A percentile compares a stretch with the other conserved stretches of the same genome.
Conservation (phyloP, 2,329 filamentous ascomycete genomes). For the Beauveria asiatica region DNA sequence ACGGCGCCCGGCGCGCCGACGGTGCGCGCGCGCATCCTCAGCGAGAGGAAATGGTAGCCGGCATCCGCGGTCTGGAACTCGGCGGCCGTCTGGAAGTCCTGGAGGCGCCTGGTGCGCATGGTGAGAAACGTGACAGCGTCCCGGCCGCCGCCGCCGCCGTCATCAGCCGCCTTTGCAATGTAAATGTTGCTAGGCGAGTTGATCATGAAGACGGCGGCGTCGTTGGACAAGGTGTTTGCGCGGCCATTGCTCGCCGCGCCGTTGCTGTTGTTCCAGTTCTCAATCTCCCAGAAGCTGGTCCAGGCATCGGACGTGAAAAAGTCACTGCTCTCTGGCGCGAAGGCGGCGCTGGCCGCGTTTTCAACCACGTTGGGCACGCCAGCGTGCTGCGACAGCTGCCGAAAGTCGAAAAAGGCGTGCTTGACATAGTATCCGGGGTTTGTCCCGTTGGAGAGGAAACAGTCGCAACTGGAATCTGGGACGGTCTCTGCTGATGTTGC, state of each 20-base stretch:
- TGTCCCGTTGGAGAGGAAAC: slow-evolving; percentile 40
- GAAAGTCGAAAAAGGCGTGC: slow-evolving; percentile 44
- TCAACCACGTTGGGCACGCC: slow-evolving; percentile 24
- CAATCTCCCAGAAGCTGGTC: slow-evolving; percentile 16
- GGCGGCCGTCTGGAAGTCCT: slow-evolving; percentile 36
- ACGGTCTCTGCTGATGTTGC: neutral
- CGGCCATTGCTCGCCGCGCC: neutral
- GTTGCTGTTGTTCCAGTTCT: slow-evolving; percentile 23
- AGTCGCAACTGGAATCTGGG: slow-evolving; percentile 33
- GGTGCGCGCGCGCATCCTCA: slow-evolving; percentile 44
- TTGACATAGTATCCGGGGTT: slow-evolving; percentile 33
- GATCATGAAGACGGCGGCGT: slow-evolving; percentile 27
- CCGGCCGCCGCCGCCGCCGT: slow-evolving; percentile 22
- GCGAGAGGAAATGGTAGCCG: slow-evolving; percentile 23
- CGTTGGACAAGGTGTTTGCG: slow-evolving; percentile 17
- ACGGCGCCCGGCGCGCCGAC: slow-evolving; percentile 39
- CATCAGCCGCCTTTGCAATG: slow-evolving; percentile 31
- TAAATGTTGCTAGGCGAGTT: slow-evolving; percentile 38
- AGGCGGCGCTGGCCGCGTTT: slow-evolving; percentile 20
- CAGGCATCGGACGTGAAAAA: slow-evolving; percentile 31
- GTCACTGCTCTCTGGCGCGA: slow-evolving; percentile 26
- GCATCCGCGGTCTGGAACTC: slow-evolving; percentile 34
- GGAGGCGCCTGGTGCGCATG: slow-evolving; percentile 37
- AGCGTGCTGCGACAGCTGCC: slow-evolving; percentile 32
- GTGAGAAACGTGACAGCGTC: slow-evolving; percentile 35